A percentile compares a stretch with the other conserved stretches of the same genome.
Evolutionary conservation across 305 asterid species (phyloP).

Genomic region (Fraxinus platypoda): DNA sequence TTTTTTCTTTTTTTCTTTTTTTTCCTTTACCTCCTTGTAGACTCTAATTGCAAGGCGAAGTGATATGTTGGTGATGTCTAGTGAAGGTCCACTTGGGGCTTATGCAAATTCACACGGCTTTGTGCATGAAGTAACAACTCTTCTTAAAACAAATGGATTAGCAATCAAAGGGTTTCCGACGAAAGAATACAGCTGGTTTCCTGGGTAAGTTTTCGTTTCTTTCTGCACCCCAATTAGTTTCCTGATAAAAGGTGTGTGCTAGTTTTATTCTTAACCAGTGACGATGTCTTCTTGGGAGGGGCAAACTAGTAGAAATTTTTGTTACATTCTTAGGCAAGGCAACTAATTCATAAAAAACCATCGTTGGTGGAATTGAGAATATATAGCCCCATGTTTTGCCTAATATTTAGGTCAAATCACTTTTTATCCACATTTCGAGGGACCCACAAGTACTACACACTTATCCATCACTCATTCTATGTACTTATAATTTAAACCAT

Average conservation of each 20-base stretch:
- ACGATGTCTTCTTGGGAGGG: not conserved
- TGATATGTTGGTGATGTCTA: constrained; percentile 93
- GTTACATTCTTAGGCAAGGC: constrained; percentile 4
- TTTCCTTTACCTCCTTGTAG: constrained; percentile 34
- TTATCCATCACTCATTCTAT: not conserved
- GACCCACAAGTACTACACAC: not conserved
- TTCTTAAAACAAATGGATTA: constrained; percentile 56
- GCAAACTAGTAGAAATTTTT: not conserved
- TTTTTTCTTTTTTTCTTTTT: not conserved
- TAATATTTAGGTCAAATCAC: not conserved
- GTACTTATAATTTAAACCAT: not conserved
- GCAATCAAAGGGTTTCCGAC: constrained; percentile 69
- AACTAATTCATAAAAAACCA: not conserved
- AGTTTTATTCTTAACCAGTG: constrained; percentile 14
- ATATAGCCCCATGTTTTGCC: not conserved
- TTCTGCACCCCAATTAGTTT: constrained; percentile 9
- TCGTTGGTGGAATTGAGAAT: not conserved
- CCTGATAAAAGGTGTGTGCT: constrained; percentile 5
- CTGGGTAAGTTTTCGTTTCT: constrained; percentile 61
- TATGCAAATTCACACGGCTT: constrained; percentile 79
- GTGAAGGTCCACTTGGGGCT: constrained; percentile 95
- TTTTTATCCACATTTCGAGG: not conserved
- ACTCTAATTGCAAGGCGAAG: constrained; percentile 76
- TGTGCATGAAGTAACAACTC: constrained; percentile 94
- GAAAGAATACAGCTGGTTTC: constrained; percentile 92